Percentiles rank a stretch among this genome's conserved stretches.
Evolutionary conservation across 2,329 filamentous ascomycete species (phyloP).

Genomic region (Xylariaceae sp.): DNA sequence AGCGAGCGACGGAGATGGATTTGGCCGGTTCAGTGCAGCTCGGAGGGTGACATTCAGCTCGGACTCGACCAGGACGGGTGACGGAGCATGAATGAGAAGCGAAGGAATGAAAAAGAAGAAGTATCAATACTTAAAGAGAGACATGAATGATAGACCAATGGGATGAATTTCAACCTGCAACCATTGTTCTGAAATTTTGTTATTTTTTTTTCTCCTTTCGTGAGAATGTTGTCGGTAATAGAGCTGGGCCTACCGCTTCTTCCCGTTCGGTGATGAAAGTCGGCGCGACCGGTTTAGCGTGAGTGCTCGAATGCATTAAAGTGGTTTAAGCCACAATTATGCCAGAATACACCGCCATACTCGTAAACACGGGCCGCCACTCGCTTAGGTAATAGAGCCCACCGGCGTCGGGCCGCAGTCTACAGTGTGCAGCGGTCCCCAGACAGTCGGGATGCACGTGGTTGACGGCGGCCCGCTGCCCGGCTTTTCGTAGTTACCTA

Average conservation of each 20-base stretch:
- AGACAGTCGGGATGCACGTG: too few species aligned
- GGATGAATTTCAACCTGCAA: background rate
- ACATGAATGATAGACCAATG: slow-evolving; percentile 6
- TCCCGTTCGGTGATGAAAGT: background rate
- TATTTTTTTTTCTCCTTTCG: background rate
- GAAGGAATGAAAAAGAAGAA: background rate
- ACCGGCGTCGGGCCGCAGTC: too few species aligned
- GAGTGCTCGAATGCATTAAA: background rate
- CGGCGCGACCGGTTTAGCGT: background rate
- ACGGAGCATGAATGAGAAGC: background rate
- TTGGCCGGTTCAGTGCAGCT: background rate
- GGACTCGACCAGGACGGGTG: background rate
- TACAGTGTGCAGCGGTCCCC: too few species aligned
- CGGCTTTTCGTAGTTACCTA: too few species aligned
- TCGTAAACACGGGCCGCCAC: background rate
- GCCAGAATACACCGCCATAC: slow-evolving; percentile 7
- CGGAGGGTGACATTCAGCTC: slow-evolving; percentile 2
- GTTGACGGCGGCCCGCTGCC: too few species aligned
- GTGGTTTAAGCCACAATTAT: background rate
- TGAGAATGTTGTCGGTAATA: background rate
- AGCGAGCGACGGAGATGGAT: background rate
- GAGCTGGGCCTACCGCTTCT: background rate
- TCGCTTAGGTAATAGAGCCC: background rate
- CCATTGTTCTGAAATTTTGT: background rate
- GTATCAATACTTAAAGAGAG: slow-evolving; percentile 5